phyloP scores from a whole-genome alignment of 179 eudicot genomes.

The Beta corolliflora region DNA sequence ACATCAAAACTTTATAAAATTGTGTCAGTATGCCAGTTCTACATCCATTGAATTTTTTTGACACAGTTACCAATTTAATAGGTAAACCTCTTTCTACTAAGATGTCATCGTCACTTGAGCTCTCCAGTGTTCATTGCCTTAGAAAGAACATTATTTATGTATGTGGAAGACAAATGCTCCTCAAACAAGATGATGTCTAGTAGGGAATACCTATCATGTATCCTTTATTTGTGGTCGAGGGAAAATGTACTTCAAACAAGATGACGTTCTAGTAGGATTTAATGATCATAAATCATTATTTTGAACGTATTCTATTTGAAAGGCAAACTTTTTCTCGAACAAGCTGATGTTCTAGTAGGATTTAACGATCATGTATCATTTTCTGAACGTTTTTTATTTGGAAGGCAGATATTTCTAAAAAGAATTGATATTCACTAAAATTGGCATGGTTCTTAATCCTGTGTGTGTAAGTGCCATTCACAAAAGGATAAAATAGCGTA shows the following conservation, averaged over 20 bases:
- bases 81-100: neutral
- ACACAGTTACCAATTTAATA: neutral
- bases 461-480: neutral
- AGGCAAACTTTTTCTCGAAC: neutral
- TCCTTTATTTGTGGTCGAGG: neutral
- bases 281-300: neutral
- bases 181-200: neutral
- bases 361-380: neutral
- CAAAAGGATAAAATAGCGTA: neutral
- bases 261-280: neutral
- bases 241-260: neutral
- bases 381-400: neutral
- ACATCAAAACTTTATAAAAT: neutral
- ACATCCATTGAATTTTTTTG: neutral
- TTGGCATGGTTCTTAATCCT: neutral
- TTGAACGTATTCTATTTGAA: neutral
- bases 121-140: neutral
- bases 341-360: neutral
- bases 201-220: neutral
- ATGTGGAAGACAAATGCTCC: no score
- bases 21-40: neutral
- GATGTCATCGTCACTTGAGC: neutral
- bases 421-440: neutral
- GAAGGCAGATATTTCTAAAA: neutral
- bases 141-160: neutral